Conservation (phyloP, 208 protist genomes). For the Tritrichomonas musculus region DNA sequence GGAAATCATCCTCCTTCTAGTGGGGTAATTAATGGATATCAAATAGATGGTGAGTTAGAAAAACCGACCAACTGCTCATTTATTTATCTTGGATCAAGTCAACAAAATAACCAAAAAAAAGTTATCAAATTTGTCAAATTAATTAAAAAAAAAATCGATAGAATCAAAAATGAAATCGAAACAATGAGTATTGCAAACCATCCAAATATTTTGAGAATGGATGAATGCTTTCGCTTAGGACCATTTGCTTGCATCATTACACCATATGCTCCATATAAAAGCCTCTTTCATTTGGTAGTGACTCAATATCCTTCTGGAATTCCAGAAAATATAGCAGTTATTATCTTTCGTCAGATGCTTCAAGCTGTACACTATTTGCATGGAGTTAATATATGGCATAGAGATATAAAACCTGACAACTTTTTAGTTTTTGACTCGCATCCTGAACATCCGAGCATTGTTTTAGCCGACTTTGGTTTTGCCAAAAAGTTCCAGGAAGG, state of each 20-base stretch:
- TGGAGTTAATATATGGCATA: not conserved
- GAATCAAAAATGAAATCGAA: not conserved
- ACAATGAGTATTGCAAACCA: not conserved
- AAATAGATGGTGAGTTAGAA: not conserved
- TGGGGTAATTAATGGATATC: not conserved
- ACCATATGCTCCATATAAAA: not conserved
- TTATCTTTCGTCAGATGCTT: not conserved
- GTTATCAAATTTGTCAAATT: not conserved
- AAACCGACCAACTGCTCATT: not conserved
- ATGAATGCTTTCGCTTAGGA: not conserved
- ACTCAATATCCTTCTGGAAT: not conserved
- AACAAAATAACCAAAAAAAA: not conserved
- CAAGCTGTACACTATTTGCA: not conserved
- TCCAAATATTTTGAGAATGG: not conserved
- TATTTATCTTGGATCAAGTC: not conserved
- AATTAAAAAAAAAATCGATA: not conserved
- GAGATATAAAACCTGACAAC: conserved; percentile 22
- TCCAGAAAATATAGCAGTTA: not conserved
- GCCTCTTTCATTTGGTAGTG: too few relatives aligned
- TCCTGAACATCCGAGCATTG: not conserved
- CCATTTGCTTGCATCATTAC: not conserved
- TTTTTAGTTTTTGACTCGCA: not conserved
- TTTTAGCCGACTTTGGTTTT: conserved; percentile 14
- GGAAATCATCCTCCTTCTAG: not conserved
- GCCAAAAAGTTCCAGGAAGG: not conserved